phyloP scores from a whole-genome alignment of 148 eudicot species.

The Heliosperma pusillum region DNA sequence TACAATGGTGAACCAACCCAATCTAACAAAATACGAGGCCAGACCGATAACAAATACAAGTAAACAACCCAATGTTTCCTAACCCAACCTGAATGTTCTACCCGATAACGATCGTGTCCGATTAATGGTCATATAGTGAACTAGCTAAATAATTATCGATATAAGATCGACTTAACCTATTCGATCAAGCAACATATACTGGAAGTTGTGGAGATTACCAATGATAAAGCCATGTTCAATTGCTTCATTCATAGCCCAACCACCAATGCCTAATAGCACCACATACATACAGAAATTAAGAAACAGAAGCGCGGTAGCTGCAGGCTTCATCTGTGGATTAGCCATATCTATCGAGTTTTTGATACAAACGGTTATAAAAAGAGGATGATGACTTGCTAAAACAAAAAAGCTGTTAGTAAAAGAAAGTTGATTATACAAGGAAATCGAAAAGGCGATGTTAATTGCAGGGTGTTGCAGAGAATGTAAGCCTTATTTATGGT shows the following conservation, averaged over 20 bases:
- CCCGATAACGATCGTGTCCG: no score
- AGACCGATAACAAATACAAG: no score
- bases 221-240: conserved; percentile 75
- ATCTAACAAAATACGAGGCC: no score
- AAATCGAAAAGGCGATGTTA: background rate
- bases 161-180: no score
- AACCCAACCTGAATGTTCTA: no score
- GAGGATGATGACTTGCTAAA: background rate
- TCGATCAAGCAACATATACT: no score
- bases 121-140: no score
- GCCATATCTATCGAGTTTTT: conserved; percentile 40
- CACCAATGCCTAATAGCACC: conserved; percentile 63
- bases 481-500: conserved; percentile 13
- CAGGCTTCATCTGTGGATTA: conserved; percentile 42
- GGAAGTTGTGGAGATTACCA: conserved; percentile 33
- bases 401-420: conserved; percentile 7
- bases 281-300: conserved; percentile 92
- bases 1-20: no score
- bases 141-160: background rate
- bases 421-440: conserved; percentile 5
- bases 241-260: conserved; percentile 67
- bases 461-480: conserved; percentile 26
- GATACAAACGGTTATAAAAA: background rate
- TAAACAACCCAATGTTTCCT: no score
- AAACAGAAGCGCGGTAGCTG: conserved; percentile 49